Conservation (phyloP, 371 early-diverging fungal species). For the Chytridium lagenaria region DNA sequence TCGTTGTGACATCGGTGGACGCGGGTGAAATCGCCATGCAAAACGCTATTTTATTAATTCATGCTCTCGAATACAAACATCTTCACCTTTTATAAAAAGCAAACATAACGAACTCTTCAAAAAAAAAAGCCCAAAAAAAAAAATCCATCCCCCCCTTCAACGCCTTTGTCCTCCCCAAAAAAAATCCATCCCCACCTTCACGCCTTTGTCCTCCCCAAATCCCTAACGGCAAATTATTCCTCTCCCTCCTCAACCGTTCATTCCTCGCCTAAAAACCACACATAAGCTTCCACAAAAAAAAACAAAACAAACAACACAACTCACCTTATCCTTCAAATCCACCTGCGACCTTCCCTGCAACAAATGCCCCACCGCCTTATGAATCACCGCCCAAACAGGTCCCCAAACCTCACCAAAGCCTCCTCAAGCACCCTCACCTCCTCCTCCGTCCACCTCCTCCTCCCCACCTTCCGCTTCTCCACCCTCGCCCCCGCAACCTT, state of each 20-base stretch:
- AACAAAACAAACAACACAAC: too few species aligned
- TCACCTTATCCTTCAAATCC: constrained; percentile 33
- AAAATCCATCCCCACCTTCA: not conserved
- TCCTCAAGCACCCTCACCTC: constrained; percentile 29
- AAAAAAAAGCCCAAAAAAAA: too few species aligned
- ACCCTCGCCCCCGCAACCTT: not conserved
- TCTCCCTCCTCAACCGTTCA: not conserved
- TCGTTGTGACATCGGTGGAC: too few species aligned
- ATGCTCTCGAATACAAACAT: too few species aligned
- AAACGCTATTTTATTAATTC: too few species aligned
- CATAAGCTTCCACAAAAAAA: too few species aligned
- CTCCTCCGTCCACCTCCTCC: constrained; percentile 21
- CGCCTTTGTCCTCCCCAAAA: too few species aligned
- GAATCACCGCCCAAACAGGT: constrained; percentile 28
- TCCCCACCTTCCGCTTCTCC: not conserved
- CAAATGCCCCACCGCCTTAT: not conserved
- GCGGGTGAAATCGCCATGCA: too few species aligned
- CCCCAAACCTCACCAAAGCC: constrained; percentile 26
- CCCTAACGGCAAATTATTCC: not conserved
- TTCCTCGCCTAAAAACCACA: not conserved
- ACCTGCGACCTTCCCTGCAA: constrained; percentile 14
- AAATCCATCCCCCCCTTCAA: too few species aligned
- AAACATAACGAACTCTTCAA: too few species aligned
- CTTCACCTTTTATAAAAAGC: too few species aligned
- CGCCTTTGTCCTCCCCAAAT: not conserved